Evolutionary conservation across 805 yeast genomes (phyloP).

Genomic region (Candida sakaeoensis): DNA sequence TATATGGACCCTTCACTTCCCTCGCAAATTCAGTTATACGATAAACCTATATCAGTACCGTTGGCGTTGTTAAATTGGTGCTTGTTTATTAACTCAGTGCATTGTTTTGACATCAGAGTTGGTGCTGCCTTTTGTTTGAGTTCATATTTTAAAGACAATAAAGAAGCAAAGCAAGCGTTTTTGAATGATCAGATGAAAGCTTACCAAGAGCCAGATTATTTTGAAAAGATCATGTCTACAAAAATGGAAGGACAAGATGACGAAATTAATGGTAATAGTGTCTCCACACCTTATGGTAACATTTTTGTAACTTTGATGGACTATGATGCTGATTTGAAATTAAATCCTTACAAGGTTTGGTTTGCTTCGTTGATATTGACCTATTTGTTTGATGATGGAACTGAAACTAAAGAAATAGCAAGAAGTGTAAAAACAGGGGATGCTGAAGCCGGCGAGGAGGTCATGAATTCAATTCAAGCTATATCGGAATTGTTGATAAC

Average conservation of each 20-base stretch:
- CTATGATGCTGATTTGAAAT: constrained; percentile 56
- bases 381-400: constrained; percentile 52
- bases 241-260: not conserved
- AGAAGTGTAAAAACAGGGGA: constrained; percentile 54
- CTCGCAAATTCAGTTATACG: constrained; percentile 32
- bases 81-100: constrained; percentile 73
- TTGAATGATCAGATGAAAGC: constrained; percentile 60
- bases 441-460: constrained; percentile 63
- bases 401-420: constrained; percentile 46
- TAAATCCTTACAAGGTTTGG: constrained; percentile 88
- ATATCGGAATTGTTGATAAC: constrained; percentile 70
- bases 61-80: constrained; percentile 82
- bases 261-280: constrained; percentile 1
- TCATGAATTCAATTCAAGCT: constrained; percentile 66
- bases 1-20: constrained; percentile 74
- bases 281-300: constrained; percentile 45
- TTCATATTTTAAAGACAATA: constrained; percentile 64
- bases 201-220: constrained; percentile 24
- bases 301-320: constrained; percentile 69
- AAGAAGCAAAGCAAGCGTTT: constrained; percentile 58
- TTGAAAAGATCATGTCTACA: constrained; percentile 13
- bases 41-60: constrained; percentile 57
- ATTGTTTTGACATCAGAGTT: constrained; percentile 74
- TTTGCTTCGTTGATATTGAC: constrained; percentile 69
- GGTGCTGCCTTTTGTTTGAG: constrained; percentile 66